Evolutionary conservation across 2,329 filamentous ascomycete species (phyloP), one percentile per base, ranked within the genome.

Genomic region (Arthrobotrys conoides): DNA sequence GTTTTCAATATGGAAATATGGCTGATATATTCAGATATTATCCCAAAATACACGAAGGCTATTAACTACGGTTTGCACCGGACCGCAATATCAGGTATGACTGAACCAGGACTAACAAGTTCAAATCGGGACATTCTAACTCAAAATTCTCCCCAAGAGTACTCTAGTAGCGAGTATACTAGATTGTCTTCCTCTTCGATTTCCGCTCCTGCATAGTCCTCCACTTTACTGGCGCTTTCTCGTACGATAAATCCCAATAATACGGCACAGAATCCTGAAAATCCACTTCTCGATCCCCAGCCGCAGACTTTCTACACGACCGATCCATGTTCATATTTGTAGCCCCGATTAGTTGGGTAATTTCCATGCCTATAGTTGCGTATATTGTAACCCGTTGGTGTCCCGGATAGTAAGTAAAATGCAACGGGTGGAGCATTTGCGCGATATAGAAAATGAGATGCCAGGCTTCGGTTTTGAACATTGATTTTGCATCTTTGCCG

Each of bases 401-500:
- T 5, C 48, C 65, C 8, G 57, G 57, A 20, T 57, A 69, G 8
- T 53, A 59, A 5, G 65, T 69, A 53, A 69, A 69, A 6, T 53
- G 48, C 16, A 14, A 41, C 10, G 65, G 65, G 30, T 57, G 49
- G 1, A 69, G 51, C 33, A 57, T 44, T 12, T 59, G 27, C 1
- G 48, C 65, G 1, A 69, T 51, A 8, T 57, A 41, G 20, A 69
- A 46, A 20, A 69, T 57, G 5, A 69, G 51, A 46, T 69, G 65
- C 48, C 65, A 69, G 33, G 49, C 51, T 18, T 57, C 33, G 38
- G 65, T 69, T 59, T 69, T 27, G 38, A 69, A 69, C 65, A 69
- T 69, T 18, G 36, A 44, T 33, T 20, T 5, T 16, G 48, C 49
- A 20, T 69, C 48, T 48, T 44, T 55, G 36, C 48, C 65, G 18